Conservation (phyloP, 805 yeast species). For the Geotrichum ghanense region DNA sequence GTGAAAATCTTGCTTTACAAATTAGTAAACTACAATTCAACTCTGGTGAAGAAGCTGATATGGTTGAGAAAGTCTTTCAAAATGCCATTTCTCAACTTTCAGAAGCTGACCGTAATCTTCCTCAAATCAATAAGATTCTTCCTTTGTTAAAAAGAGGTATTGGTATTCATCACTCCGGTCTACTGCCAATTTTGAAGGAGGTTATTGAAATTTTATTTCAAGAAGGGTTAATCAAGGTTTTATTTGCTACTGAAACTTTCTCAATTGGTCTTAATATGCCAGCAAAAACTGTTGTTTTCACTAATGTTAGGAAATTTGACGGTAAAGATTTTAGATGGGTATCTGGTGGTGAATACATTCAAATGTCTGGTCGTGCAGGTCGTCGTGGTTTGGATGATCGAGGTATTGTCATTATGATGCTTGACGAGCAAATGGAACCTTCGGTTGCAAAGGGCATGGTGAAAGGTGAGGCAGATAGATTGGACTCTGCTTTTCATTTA, state of each 20-base stretch:
- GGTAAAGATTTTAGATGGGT: conserved; percentile 98
- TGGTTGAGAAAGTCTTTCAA: conserved; percentile 76
- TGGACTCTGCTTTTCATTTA: conserved; percentile 94
- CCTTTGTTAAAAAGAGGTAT: conserved; percentile 90
- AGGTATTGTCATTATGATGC: conserved; percentile 99
- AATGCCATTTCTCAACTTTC: conserved; percentile 85
- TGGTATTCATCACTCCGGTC: conserved; percentile 97
- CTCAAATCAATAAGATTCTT: conserved; percentile 85
- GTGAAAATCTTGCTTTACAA: conserved; percentile 86
- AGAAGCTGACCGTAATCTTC: conserved; percentile 82
- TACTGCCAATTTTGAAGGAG: conserved; percentile 85
- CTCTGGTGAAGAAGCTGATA: conserved; percentile 85
- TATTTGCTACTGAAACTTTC: conserved; percentile 96
- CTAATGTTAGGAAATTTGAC: conserved; percentile 97
- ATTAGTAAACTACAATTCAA: conserved; percentile 95
- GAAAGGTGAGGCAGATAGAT: conserved; percentile 94
- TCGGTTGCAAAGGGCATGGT: conserved; percentile 99
- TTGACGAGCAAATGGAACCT: conserved; percentile 99
- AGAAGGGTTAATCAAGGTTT: conserved; percentile 87
- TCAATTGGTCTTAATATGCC: conserved; percentile 99
- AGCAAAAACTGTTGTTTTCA: conserved; percentile 96
- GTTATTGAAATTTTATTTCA: conserved; percentile 94
- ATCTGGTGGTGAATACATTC: conserved; percentile 98
- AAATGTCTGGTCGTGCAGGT: conserved; percentile 99
- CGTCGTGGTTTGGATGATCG: conserved; percentile 99